These are phyloP conservation scores for Diplocarpon rosae DNA, from an alignment of 2,329 filamentous ascomycete species.

Conservation along the genomic window DNA sequence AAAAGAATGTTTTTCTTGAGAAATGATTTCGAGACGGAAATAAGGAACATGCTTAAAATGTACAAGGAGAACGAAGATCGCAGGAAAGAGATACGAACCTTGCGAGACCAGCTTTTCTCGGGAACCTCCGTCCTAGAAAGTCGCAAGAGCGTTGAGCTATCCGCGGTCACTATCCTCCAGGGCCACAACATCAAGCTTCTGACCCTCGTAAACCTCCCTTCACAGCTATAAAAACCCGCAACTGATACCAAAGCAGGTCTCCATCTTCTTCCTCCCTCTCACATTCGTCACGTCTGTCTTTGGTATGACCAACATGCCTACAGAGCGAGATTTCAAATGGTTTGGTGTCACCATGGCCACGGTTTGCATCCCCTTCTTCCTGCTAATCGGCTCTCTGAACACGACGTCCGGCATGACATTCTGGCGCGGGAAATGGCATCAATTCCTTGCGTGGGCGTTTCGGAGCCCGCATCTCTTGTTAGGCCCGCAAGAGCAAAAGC, in stretches of 20 bases:
- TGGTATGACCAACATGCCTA: conserved; percentile 38
- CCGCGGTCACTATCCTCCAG: conserved; percentile 41
- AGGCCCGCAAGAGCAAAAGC: neutral
- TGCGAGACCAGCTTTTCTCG: conserved; percentile 51
- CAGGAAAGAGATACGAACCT: conserved; percentile 41
- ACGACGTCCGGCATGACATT: conserved; percentile 26
- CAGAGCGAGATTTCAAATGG: conserved; percentile 33
- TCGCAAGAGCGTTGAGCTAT: conserved; percentile 45
- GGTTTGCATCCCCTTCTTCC: conserved; percentile 39
- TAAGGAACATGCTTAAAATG: conserved; percentile 30
- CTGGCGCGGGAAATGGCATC: conserved; percentile 18
- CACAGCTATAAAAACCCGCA: neutral
- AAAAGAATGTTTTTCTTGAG: conserved; percentile 36
- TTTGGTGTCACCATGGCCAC: conserved; percentile 30
- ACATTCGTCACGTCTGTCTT: conserved; percentile 52
- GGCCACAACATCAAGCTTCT: conserved; percentile 50
- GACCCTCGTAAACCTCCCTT: conserved; percentile 40
- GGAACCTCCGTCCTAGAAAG: conserved; percentile 53
- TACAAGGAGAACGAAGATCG: conserved; percentile 37
- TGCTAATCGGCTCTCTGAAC: conserved; percentile 36
- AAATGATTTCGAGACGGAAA: conserved; percentile 34
- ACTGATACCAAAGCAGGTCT: conserved; percentile 8
- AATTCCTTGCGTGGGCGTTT: conserved; percentile 5
- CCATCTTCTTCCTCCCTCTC: conserved; percentile 47
- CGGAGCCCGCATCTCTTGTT: neutral